Evolutionary conservation across 1,284 basidiomycete species (phyloP).

Genomic region (Boletus semigastroideus): DNA sequence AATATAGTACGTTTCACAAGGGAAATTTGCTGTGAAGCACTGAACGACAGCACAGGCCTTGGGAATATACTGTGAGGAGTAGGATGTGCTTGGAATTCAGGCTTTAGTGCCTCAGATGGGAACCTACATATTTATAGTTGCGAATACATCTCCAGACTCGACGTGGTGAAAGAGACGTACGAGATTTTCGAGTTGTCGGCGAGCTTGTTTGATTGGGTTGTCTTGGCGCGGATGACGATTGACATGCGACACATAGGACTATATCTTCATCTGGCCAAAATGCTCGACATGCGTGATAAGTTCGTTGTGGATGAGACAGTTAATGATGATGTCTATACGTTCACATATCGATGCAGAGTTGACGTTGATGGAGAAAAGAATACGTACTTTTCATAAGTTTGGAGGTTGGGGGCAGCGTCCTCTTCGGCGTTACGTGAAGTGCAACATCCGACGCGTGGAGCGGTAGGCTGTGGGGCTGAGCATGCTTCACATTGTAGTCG

Average conservation of each 20-base stretch:
- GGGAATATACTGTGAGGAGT: too few relatives aligned
- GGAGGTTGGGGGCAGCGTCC: slow-evolving; percentile 91
- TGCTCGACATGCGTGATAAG: slow-evolving; percentile 97
- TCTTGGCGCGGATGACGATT: slow-evolving; percentile 95
- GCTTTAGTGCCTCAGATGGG: too few relatives aligned
- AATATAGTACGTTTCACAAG: too few relatives aligned
- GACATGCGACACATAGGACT: slow-evolving; percentile 99
- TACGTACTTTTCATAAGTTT: slow-evolving; percentile 91
- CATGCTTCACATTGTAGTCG: slow-evolving; percentile 86
- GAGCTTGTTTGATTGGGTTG: slow-evolving; percentile 95
- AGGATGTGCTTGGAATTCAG: too few relatives aligned
- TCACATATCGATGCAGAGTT: too few relatives aligned
- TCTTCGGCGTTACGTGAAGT: slow-evolving; percentile 82
- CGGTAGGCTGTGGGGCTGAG: slow-evolving; percentile 70
- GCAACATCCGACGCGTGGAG: slow-evolving; percentile 76
- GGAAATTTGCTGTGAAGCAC: too few relatives aligned
- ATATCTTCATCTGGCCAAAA: slow-evolving; percentile 93
- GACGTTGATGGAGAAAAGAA: slow-evolving; percentile 11
- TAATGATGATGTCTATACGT: slow-evolving; percentile 96
- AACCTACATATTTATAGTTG: slow-evolving; percentile 58
- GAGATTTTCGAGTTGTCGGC: slow-evolving; percentile 91
- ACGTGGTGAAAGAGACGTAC: slow-evolving; percentile 46
- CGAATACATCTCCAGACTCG: slow-evolving; percentile 5
- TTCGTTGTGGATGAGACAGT: slow-evolving; percentile 99
- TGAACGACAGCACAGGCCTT: too few relatives aligned